These are phyloP conservation scores for Trametes meyenii DNA, from an alignment of 768 basidiomycete species.

Conservation along the genomic window DNA sequence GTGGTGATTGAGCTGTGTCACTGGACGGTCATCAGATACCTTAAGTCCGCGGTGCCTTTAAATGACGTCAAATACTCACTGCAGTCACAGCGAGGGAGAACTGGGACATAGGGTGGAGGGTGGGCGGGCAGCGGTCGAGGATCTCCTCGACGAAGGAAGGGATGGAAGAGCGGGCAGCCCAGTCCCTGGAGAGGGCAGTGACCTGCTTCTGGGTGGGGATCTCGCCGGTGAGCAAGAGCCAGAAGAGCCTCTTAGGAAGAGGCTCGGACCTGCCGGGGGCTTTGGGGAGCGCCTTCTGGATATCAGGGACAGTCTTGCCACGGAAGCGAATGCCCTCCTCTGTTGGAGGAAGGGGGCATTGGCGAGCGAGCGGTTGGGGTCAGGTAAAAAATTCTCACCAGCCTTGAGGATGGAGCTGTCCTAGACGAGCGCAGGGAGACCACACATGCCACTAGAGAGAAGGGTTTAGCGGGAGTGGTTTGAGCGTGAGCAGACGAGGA, in stretches of 20 bases:
- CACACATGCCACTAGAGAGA: slow-evolving; percentile 74
- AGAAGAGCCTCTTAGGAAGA: slow-evolving; percentile 92
- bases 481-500: slow-evolving; percentile 1
- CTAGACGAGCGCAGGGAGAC: slow-evolving; percentile 94
- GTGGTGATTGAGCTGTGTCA: slow-evolving; percentile 80
- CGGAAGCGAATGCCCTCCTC: slow-evolving; percentile 99
- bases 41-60: background rate
- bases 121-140: slow-evolving; percentile 89
- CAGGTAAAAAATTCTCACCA: slow-evolving; percentile 48
- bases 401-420: slow-evolving; percentile 97
- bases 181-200: slow-evolving; percentile 82
- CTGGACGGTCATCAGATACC: slow-evolving; percentile 11
- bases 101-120: slow-evolving; percentile 98
- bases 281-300: slow-evolving; percentile 84
- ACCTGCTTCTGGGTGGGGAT: slow-evolving; percentile 92
- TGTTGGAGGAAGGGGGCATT: slow-evolving; percentile 33
- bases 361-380: background rate
- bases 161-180: slow-evolving; percentile 90
- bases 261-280: slow-evolving; percentile 88
- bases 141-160: slow-evolving; percentile 97
- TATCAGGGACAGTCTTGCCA: slow-evolving; percentile 92
- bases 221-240: slow-evolving; percentile 94
- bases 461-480: slow-evolving; percentile 9
- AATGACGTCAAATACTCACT: slow-evolving; percentile 43
- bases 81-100: slow-evolving; percentile 96